Evolutionary conservation across 441 rosid genomes (phyloP).

Genomic region (Manihot esculenta): DNA sequence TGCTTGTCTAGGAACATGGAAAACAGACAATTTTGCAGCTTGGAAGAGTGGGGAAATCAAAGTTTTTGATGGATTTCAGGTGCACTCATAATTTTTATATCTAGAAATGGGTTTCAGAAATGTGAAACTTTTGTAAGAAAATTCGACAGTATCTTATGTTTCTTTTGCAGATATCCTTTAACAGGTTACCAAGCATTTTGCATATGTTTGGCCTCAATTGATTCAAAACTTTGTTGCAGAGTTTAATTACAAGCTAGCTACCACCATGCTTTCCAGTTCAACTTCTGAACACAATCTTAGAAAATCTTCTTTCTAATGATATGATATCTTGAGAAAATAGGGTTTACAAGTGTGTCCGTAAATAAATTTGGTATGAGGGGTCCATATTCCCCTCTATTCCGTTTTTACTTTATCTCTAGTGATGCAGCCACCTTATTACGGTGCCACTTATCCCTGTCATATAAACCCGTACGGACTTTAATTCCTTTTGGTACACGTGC

Average conservation of each 20-base stretch:
- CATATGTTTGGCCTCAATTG: conserved; percentile 88
- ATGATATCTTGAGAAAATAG: too few species aligned
- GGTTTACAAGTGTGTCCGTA: too few species aligned
- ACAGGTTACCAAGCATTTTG: conserved; percentile 89
- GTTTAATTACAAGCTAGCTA: conserved; percentile 32
- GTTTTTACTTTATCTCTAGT: too few species aligned
- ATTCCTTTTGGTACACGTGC: too few species aligned
- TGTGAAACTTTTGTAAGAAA: too few species aligned
- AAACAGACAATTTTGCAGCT: conserved; percentile 83
- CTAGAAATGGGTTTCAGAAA: background rate
- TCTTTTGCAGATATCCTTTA: conserved; percentile 66
- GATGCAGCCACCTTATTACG: too few species aligned
- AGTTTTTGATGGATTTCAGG: conserved; percentile 88
- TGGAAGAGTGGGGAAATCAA: conserved; percentile 70
- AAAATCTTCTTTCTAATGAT: accelerated
- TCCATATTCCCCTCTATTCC: too few species aligned
- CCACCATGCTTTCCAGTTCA: conserved; percentile 35
- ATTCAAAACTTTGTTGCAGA: conserved; percentile 85
- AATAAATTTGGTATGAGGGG: too few species aligned
- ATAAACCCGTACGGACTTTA: too few species aligned
- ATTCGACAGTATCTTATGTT: background rate
- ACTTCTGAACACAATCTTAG: conserved; percentile 37
- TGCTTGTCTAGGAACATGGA: conserved; percentile 48
- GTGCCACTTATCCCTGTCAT: too few species aligned
- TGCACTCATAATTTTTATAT: conserved; percentile 27